phyloP scores from a whole-genome alignment of 805 yeast genomes.

The Myxozyma lipomycoides region DNA sequence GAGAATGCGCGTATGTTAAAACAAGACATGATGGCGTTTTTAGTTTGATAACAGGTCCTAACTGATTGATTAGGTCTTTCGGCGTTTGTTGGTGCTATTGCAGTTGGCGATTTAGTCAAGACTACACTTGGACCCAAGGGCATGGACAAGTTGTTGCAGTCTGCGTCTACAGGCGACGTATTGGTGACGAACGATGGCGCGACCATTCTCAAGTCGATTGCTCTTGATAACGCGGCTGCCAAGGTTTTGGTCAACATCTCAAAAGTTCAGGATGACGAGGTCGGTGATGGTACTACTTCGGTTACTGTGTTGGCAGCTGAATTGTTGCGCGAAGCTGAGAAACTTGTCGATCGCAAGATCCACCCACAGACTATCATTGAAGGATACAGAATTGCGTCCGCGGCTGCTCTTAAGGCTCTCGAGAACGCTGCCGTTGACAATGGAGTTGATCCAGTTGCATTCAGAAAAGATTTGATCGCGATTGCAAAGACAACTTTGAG shows the following conservation, averaged over 20 bases:
- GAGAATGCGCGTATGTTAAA: constrained; percentile 76
- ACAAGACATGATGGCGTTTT: background rate
- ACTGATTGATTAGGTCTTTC: constrained; percentile 48
- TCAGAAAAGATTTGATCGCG: constrained; percentile 71
- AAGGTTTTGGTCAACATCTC: constrained; percentile 91
- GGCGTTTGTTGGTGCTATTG: constrained; percentile 97
- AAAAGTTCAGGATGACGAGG: constrained; percentile 95
- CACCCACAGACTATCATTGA: constrained; percentile 98
- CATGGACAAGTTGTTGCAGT: constrained; percentile 91
- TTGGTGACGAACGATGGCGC: constrained; percentile 98
- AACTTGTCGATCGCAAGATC: constrained; percentile 82
- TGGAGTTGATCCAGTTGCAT: constrained; percentile 52
- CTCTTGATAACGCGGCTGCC: constrained; percentile 97
- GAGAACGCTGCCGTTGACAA: constrained; percentile 73
- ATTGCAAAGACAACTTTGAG: constrained; percentile 93
- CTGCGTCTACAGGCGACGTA: constrained; percentile 72
- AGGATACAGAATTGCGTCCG: constrained; percentile 86
- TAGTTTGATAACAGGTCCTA: background rate
- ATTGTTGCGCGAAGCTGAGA: constrained; percentile 90
- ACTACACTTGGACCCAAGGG: constrained; percentile 97
- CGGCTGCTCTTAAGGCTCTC: constrained; percentile 79
- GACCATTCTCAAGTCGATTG: constrained; percentile 87
- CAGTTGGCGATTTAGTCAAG: constrained; percentile 96
- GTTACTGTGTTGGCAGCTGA: constrained; percentile 95
- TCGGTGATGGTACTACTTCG: constrained; percentile 97